These are phyloP conservation scores for Fraxinus sp. DNA, from an alignment of 305 asterid genomes.

Conservation along the genomic window DNA sequence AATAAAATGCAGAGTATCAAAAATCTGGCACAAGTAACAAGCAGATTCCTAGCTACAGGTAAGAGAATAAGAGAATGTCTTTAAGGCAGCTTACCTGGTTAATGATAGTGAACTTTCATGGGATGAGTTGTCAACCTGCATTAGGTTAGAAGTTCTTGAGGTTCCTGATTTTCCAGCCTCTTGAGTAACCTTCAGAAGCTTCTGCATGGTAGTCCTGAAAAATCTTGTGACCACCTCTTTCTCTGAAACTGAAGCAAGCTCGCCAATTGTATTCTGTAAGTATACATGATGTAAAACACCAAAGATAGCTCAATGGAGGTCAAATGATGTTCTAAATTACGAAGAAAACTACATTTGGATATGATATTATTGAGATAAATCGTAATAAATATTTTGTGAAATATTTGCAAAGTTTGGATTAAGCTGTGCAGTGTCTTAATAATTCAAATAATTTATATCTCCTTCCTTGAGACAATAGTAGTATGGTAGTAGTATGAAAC, in stretches of 20 bases:
- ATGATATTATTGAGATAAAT: not conserved
- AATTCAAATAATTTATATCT: not conserved
- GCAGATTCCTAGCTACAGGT: not conserved
- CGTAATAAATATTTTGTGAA: not conserved
- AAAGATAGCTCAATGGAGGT: not conserved
- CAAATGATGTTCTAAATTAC: not conserved
- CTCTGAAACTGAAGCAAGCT: constrained; percentile 74
- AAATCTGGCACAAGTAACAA: not conserved
- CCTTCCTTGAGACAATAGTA: not conserved
- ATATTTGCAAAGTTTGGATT: not conserved
- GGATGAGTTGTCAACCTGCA: constrained; percentile 68
- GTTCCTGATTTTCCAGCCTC: constrained; percentile 46
- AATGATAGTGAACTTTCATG: constrained; percentile 40
- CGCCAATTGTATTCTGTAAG: constrained; percentile 69
- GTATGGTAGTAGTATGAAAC: not conserved
- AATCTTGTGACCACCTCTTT: constrained; percentile 48
- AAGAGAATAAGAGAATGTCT: constrained; percentile 1
- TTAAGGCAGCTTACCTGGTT: constrained; percentile 49
- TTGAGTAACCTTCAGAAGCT: constrained; percentile 60
- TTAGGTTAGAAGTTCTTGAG: constrained; percentile 40
- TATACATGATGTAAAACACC: constrained; percentile 16
- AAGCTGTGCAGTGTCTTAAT: not conserved
- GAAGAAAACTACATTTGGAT: not conserved
- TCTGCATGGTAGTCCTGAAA: constrained; percentile 60
- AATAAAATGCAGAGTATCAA: constrained; percentile 17